These are phyloP conservation scores for Carex kokanica DNA, from an alignment of 176 grass and related monocot species.

Conservation along the genomic window DNA sequence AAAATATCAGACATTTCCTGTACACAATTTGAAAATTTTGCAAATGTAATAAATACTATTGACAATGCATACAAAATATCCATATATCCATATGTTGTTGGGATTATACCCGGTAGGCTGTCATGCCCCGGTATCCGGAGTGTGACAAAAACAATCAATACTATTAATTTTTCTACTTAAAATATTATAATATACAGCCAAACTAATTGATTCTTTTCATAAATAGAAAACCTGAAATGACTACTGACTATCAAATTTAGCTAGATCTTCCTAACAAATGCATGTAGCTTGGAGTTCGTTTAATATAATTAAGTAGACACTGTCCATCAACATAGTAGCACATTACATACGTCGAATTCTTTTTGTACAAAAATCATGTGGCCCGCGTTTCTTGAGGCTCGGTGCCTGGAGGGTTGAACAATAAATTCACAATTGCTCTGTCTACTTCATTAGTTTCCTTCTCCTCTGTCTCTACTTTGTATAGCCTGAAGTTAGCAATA, in stretches of 20 bases:
- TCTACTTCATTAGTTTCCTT: slow-evolving; percentile 54
- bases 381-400: background rate
- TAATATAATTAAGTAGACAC: background rate
- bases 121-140: too few species aligned
- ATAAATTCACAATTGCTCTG: slow-evolving; percentile 49
- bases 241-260: background rate
- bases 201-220: background rate
- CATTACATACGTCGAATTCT: background rate
- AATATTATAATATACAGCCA: background rate
- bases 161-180: too few species aligned
- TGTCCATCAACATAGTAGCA: background rate
- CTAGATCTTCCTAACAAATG: slow-evolving; percentile 8
- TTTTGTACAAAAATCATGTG: background rate
- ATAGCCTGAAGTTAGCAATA: slow-evolving; percentile 25
- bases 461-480: slow-evolving; percentile 15
- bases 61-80: too few species aligned
- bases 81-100: too few species aligned
- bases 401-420: slow-evolving; percentile 26
- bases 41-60: too few species aligned
- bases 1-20: too few species aligned
- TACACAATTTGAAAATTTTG: too few species aligned
- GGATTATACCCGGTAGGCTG: too few species aligned
- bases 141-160: too few species aligned
- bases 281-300: background rate
- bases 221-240: slow-evolving; percentile 1